A percentile compares a stretch with the other conserved stretches of the same genome.
These are phyloP conservation scores for Senecio squalidus DNA, from an alignment of 140 eudicot genomes.

Conservation along the genomic window DNA sequence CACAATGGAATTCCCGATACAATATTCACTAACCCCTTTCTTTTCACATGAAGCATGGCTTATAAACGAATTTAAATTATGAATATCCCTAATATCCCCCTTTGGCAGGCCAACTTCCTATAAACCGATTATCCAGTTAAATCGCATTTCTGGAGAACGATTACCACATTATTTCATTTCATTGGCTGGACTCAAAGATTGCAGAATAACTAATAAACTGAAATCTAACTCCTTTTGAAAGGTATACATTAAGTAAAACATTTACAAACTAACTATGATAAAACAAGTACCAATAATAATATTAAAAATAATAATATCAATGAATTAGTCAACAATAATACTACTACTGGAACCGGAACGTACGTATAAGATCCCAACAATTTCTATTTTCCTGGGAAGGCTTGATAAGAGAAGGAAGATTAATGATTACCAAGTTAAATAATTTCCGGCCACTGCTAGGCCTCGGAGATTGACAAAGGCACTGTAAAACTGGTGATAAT, in stretches of 20 bases:
- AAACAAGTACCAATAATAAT: background rate
- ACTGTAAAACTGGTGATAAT: slow-evolving; percentile 7
- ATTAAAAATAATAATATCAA: slow-evolving; percentile 12
- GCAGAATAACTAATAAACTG: slow-evolving; percentile 9
- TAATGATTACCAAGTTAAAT: slow-evolving; percentile 14
- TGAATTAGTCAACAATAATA: slow-evolving; percentile 11
- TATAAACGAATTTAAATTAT: too few species aligned
- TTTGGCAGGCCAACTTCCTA: too few species aligned
- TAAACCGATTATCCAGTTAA: too few species aligned
- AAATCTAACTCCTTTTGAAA: slow-evolving; percentile 18
- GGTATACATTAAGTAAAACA: slow-evolving; percentile 21
- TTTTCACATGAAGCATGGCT: too few species aligned
- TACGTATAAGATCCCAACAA: slow-evolving; percentile 12
- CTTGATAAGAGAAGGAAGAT: background rate
- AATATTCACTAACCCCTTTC: too few species aligned
- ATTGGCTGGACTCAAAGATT: background rate
- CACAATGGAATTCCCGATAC: too few species aligned
- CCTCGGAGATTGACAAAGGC: background rate
- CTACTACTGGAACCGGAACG: slow-evolving; percentile 18
- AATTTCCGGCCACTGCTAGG: slow-evolving; percentile 1
- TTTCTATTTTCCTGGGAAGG: slow-evolving; percentile 15
- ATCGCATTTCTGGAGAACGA: background rate
- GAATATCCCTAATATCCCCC: too few species aligned
- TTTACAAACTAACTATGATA: slow-evolving; percentile 25
- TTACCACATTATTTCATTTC: background rate